These are phyloP conservation scores for Cruciata laevipes DNA, from an alignment of 257 asterid genomes.

Conservation along the genomic window DNA sequence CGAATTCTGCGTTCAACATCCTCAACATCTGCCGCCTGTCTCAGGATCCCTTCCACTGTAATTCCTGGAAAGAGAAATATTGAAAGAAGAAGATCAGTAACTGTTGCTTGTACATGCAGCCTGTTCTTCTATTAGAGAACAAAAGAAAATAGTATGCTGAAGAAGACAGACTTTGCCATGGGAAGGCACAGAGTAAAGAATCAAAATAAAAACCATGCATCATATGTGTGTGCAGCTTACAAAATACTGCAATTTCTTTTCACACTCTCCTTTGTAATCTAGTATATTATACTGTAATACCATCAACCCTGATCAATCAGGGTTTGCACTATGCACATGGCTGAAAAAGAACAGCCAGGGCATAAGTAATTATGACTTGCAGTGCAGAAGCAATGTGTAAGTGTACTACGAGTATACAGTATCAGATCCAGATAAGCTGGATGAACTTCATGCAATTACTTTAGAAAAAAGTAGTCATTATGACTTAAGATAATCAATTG, in stretches of 20 bases:
- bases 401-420: not conserved
- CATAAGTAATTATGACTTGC: not conserved
- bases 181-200: constrained; percentile 10
- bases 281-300: no score
- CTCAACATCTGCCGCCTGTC: constrained; percentile 99
- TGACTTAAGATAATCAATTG: not conserved
- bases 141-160: not conserved
- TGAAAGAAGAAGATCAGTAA: constrained; percentile 20
- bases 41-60: constrained; percentile 82
- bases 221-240: not conserved
- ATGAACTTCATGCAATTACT: not conserved
- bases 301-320: no score
- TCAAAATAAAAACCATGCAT: not conserved
- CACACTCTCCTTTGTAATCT: no score
- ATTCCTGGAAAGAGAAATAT: constrained; percentile 48
- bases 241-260: no score
- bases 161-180: not conserved
- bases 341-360: not conserved
- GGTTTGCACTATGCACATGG: not conserved
- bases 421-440: not conserved
- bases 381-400: not conserved
- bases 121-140: not conserved
- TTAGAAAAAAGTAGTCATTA: not conserved
- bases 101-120: constrained; percentile 4
- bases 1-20: constrained; percentile 83